Evolutionary conservation across 1,139 yeast species (phyloP), one percentile per base, ranked within the genome.

Genomic region (Scheffersomyces segobiensis): DNA sequence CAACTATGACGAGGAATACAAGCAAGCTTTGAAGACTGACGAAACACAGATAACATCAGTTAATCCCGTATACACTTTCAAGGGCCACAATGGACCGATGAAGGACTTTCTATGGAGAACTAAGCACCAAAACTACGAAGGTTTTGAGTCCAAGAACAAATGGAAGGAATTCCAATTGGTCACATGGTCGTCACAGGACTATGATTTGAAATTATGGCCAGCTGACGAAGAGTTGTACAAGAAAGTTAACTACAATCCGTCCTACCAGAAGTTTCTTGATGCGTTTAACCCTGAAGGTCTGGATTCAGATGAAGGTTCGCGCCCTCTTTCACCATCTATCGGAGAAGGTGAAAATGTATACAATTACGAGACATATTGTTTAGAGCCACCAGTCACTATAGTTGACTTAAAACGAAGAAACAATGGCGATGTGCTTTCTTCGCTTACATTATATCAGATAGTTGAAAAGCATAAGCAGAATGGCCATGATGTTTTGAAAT

Each of bases 61-160:
- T 7, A 67, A 73, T 10, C 87, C 96, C 0, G 81, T 82, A 0
- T 82, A 87, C 65, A 78, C 83, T 1, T 92, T 92, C 70, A 83
- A 84, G 62, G 98, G 97, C 0, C 98, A 95, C 69, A 79, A 84
- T 1, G 97, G 91, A 54, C 90, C 95, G 1, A 88, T 93, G 21
- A 88, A 88, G 54, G 98, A 93, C 69, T 92, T 93, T 69, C 78
- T 93, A 2, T 93, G 98, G 98, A 78, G 98, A 64, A 77, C 86
- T 8, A 77, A 91, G 57, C 80, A 76, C 58, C 79, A 71, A 52
- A 60, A 60, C 4, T 79, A 79, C 57, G 71, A 70, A 42, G 75
- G 72, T 79, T 76, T 63, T 62, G 81, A 81, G 19, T 71, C 82
- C 1, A 77, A 74, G 7, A 66, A 79, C 10, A 88, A 86, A 64